Percentiles rank a stretch among this genome's conserved stretches.
Evolutionary conservation across 176 grass and related monocot genomes (phyloP).

Genomic region (Zizania latifolia): DNA sequence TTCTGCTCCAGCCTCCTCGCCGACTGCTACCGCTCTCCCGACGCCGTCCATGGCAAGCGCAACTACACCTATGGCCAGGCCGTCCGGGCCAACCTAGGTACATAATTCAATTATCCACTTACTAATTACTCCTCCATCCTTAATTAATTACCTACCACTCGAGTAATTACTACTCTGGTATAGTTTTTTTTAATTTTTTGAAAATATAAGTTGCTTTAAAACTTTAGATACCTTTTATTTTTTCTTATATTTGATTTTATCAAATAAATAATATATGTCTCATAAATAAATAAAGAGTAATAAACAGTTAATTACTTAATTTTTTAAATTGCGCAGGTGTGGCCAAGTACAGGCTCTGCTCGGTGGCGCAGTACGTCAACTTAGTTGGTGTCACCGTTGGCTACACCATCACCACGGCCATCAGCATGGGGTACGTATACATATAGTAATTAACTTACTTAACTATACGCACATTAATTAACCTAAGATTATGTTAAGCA

Average conservation of each 20-base stretch:
- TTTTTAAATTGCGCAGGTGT: too few relatives aligned
- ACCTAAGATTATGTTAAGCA: neutral
- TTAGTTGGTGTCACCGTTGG: slow-evolving; percentile 78
- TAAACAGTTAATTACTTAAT: too few relatives aligned
- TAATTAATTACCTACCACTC: neutral
- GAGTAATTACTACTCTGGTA: neutral
- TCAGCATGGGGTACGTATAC: slow-evolving; percentile 76
- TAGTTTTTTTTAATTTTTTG: too few relatives aligned
- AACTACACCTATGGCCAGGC: slow-evolving; percentile 82
- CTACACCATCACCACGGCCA: slow-evolving; percentile 92
- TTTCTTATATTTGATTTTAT: too few relatives aligned
- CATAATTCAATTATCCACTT: too few relatives aligned
- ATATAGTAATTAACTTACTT: neutral
- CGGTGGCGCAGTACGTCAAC: slow-evolving; percentile 78
- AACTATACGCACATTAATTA: neutral
- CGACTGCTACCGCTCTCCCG: slow-evolving; percentile 73
- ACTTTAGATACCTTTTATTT: too few relatives aligned
- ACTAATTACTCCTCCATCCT: too few relatives aligned
- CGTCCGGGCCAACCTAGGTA: slow-evolving; percentile 64
- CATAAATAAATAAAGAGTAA: too few relatives aligned
- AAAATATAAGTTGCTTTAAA: too few relatives aligned
- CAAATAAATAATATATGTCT: too few relatives aligned
- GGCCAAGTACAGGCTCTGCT: slow-evolving; percentile 54
- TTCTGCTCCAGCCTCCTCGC: slow-evolving; percentile 82
- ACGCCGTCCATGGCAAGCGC: slow-evolving; percentile 65